These are phyloP conservation scores for Pythium phragmiticola DNA, from an alignment of 352 stramenopile species.

Conservation along the genomic window DNA sequence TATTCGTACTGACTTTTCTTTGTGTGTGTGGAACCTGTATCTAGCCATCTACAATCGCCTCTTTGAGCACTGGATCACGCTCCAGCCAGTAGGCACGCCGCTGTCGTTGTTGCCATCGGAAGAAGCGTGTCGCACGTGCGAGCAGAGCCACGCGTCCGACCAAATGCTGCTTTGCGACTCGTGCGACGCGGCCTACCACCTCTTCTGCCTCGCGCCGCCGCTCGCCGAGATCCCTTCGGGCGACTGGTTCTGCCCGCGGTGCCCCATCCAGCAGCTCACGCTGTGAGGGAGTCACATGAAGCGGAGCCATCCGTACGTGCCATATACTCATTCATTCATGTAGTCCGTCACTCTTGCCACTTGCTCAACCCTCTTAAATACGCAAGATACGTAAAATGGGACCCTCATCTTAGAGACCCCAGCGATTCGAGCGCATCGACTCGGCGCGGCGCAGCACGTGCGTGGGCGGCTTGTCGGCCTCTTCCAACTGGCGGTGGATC, in stretches of 20 bases:
- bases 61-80: conserved; percentile 73
- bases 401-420: not conserved
- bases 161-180: conserved; percentile 84
- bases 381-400: not conserved
- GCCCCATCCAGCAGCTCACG: conserved; percentile 33
- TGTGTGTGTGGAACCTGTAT: not conserved
- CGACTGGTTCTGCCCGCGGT: conserved; percentile 82
- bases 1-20: conserved; percentile 9
- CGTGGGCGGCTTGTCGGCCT: conserved; percentile 11
- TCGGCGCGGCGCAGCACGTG: conserved; percentile 17
- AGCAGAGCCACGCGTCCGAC: conserved; percentile 61
- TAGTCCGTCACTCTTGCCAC: no score
- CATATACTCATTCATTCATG: no score
- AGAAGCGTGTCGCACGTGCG: conserved; percentile 68
- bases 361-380: conserved; percentile 2
- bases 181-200: conserved; percentile 82
- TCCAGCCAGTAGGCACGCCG: conserved; percentile 50
- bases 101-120: conserved; percentile 56
- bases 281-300: conserved; percentile 3
- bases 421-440: conserved; percentile 18
- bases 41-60: conserved; percentile 77
- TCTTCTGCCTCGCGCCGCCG: conserved; percentile 73
- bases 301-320: no score
- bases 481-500: conserved; percentile 45
- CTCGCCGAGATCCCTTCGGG: conserved; percentile 58